Percentiles rank a stretch among this genome's conserved stretches.
phyloP scores from a whole-genome alignment of 2,329 filamentous ascomycete species.

The Gnomoniopsis smithogilvyi region DNA sequence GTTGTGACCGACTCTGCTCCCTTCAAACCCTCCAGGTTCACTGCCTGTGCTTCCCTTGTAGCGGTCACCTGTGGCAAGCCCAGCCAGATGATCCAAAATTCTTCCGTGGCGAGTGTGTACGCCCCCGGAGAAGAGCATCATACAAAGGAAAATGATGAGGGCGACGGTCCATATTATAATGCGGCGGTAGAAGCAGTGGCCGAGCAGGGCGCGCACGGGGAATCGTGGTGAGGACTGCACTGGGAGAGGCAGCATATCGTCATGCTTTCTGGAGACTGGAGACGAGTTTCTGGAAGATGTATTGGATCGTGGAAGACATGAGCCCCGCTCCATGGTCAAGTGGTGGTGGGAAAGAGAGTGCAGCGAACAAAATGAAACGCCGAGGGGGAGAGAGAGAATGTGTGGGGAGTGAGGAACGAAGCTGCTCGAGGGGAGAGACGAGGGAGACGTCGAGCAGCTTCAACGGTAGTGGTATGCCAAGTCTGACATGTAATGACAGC shows the following conservation, averaged over 20 bases:
- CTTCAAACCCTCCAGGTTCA: not conserved
- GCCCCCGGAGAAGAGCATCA: slow-evolving; percentile 37
- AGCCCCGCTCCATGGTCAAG: slow-evolving; percentile 11
- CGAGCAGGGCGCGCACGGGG: slow-evolving; percentile 42
- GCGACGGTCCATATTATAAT: slow-evolving; percentile 49
- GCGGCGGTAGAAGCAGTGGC: slow-evolving; percentile 50
- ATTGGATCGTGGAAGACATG: slow-evolving; percentile 8
- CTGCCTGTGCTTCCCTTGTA: slow-evolving; percentile 9
- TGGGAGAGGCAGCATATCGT: slow-evolving; percentile 13
- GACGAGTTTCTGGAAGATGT: slow-evolving; percentile 14
- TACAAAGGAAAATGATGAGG: slow-evolving; percentile 36
- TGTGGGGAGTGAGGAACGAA: not conserved
- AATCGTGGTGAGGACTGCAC: slow-evolving; percentile 22
- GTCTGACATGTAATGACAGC: slow-evolving; percentile 3
- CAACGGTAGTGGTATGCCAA: not conserved
- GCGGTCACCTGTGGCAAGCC: slow-evolving; percentile 18
- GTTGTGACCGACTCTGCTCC: not conserved
- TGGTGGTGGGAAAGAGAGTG: not conserved
- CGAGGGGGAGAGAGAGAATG: not conserved
- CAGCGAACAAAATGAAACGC: not conserved
- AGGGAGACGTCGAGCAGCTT: slow-evolving; percentile 11
- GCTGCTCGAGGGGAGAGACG: slow-evolving; percentile 5
- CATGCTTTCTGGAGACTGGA: slow-evolving; percentile 11
- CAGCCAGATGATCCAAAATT: slow-evolving; percentile 21
- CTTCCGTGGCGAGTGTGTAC: slow-evolving; percentile 20